Conservation (phyloP, 1,139 yeast genomes). For the Sugiyamaella grinbergsii region DNA sequence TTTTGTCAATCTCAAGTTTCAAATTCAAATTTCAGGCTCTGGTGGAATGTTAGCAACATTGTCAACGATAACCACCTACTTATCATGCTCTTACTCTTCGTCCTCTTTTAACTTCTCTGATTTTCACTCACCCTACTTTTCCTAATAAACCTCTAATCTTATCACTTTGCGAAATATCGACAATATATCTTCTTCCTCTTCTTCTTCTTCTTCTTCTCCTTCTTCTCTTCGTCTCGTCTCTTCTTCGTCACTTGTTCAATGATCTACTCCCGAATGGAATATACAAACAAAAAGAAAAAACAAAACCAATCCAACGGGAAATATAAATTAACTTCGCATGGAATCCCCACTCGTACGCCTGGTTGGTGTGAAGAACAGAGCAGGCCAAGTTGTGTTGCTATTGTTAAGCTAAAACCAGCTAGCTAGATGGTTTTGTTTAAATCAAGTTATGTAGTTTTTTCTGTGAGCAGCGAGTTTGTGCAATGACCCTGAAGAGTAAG, state of each 20-base stretch:
- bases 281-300: background rate
- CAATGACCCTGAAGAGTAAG: background rate
- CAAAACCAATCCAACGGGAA: background rate
- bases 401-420: background rate
- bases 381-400: background rate
- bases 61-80: too few relatives aligned
- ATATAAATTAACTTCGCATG: background rate
- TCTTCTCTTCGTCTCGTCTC: background rate
- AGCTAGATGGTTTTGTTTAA: background rate
- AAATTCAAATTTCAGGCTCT: too few relatives aligned
- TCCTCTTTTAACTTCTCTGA: too few relatives aligned
- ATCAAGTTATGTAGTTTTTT: slow-evolving; percentile 1
- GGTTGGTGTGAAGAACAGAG: background rate
- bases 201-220: background rate
- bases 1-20: too few relatives aligned
- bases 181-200: background rate
- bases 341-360: background rate
- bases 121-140: too few relatives aligned
- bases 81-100: too few relatives aligned
- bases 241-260: slow-evolving; percentile 6
- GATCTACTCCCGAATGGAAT: slow-evolving; percentile 9
- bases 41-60: too few relatives aligned
- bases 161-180: background rate
- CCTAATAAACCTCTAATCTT: background rate
- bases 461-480: too few relatives aligned